Base-by-base conservation (phyloP, 2,329 filamentous ascomycete species). In the Fusarium heterosporum region DNA sequence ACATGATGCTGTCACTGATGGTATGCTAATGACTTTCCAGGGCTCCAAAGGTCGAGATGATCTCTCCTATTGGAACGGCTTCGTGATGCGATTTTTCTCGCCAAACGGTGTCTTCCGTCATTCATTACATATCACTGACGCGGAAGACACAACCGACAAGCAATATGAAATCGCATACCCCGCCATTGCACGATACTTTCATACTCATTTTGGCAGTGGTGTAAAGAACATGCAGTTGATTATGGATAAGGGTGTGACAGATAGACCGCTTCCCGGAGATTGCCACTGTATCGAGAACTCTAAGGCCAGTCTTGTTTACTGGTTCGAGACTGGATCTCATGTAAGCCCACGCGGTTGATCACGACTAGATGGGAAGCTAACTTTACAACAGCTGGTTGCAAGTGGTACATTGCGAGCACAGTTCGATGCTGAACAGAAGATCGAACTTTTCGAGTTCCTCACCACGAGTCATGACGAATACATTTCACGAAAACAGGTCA, bases 161-260 rank as follows among this genome's bases (percentile, higher is more conserved):
- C 88, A 91, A 72, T 97, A 94, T 73, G 94, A 97, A 76, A 93
- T 98, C 47, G 87, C 90, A 4, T 92, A 88, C 59, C 87, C 93
- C 5, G 92, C 92, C 1, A 83, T 99, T 43, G 88, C 95, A 32
- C 89, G 95, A 73, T 98, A 96, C 78, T 97, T 97, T 76, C 89
- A 91, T 72, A 94, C 93, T 0, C 91, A 97, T 73, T 97, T 96
- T 75, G 90, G 90, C 57, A 95, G 93, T 62, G 94, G 93, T 8
- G 89, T 97, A 55, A 90, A 87, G 70, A 92, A 89, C 54, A 92
- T 98, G 71, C 93, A 97, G 76, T 86, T 98, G 75, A 88, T 93
- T 22, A 85, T 97, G 72, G 93, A 97, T 71, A 89, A 88, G 73
- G 83, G 83, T 3, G 83, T 81, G 2, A 78, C 78, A 0, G 87